A percentile compares a stretch with the other conserved stretches of the same genome.
Conservation (phyloP, 139 green algal genomes). For the Chlamydomonas schloesseri region DNA sequence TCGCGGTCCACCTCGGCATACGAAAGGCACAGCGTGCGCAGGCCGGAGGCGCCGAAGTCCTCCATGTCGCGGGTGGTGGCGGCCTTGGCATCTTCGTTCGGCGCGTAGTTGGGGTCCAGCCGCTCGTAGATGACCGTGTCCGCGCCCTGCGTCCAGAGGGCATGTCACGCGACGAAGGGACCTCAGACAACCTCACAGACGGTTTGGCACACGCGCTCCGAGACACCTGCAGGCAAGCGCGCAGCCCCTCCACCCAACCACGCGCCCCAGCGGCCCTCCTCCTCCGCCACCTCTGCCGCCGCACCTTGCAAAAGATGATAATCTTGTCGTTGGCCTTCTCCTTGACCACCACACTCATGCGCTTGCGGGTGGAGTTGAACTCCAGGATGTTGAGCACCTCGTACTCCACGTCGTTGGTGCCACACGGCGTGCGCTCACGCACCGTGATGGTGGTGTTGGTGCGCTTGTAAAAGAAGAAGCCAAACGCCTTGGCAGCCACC, state of each 20-base stretch:
- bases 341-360: slow-evolving; percentile 84
- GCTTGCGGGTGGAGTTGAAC: slow-evolving; percentile 91
- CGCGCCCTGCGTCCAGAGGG: slow-evolving; percentile 67
- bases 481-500: slow-evolving; percentile 79
- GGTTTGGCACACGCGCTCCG: no score
- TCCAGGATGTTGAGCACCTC: slow-evolving; percentile 97
- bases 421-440: slow-evolving; percentile 49
- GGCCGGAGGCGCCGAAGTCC: slow-evolving; percentile 83
- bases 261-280: no score
- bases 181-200: no score
- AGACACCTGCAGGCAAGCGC: no score
- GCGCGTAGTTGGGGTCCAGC: slow-evolving; percentile 49
- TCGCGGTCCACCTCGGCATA: slow-evolving; percentile 67
- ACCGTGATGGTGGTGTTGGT: slow-evolving; percentile 61
- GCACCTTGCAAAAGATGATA: slow-evolving; percentile 73
- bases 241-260: no score
- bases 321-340: slow-evolving; percentile 68
- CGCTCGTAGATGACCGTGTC: slow-evolving; percentile 89
- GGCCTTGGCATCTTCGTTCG: slow-evolving; percentile 64
- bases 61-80: slow-evolving; percentile 76
- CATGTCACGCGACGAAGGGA: no score
- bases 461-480: slow-evolving; percentile 79
- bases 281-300: neutral
- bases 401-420: slow-evolving; percentile 55
- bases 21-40: slow-evolving; percentile 89